Evolutionary conservation across 1,284 basidiomycete genomes (phyloP), one percentile per base, ranked within the genome.

Genomic region (Cryptococcus jaspeensis): DNA sequence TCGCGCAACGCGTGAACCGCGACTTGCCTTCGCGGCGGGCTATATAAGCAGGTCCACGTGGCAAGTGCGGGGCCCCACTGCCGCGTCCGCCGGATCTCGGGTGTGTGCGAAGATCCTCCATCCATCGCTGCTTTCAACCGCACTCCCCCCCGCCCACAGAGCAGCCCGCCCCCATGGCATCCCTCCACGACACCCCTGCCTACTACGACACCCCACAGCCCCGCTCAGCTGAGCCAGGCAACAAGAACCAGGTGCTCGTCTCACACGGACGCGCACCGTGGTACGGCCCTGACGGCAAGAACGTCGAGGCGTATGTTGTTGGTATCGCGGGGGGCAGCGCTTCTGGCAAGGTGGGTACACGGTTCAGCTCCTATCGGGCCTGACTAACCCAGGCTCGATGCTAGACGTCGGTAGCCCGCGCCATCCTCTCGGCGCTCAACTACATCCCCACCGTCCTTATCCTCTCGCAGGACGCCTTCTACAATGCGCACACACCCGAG

Each of bases 301-400:
- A 67, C 38, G 61, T 74, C 2, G 71, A 73, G 41, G 91, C 91
- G 9, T 98, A 96, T 73, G 91, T 97, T 28, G 88, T 98, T 56
- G 94, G 89, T 9, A 89, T 98, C 65, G 92, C 91, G 64, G 94
- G 93, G 54, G 94, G 94, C 1, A 91, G 88, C 63, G 92, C 92
- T 0, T 92, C 90, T 64, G 95, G 94, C 53, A 96, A 97, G 85
- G 92, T 91, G 56, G 65, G 80, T 55, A 3, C 20, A n/a, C 40
- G 7, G 3, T 25, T 22, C 39, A 36, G 37, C 12, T 23, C 18
- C 11, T 50, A 12, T 18, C 20, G 25, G 16, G 2, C 18, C 12
- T 37, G 4, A 7, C 48, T 50, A 16, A 50, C 35, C n/a, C 28
- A 43, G 15, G 13, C 4, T 52, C 44, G n/a, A 7, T 8, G 4